Evolutionary conservation across 208 protist genomes (phyloP).

Genomic region (Angomonas ambiguus): DNA sequence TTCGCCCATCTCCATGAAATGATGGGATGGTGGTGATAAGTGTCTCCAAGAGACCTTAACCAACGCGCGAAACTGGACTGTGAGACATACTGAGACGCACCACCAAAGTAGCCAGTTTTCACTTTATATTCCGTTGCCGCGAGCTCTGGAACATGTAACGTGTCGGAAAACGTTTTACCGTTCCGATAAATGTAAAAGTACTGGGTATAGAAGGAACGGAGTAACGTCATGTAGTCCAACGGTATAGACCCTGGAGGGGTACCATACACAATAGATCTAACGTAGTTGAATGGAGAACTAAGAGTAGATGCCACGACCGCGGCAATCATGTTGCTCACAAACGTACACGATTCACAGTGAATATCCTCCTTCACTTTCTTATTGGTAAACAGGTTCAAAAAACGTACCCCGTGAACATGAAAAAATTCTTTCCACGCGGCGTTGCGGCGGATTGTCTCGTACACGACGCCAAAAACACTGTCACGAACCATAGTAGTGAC

Average conservation of each 20-base stretch:
- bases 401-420: constrained; percentile 19
- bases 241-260: constrained; percentile 62
- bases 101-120: not conserved
- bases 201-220: constrained; percentile 76
- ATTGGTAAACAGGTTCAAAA: not conserved
- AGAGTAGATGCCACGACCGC: constrained; percentile 73
- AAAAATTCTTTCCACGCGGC: constrained; percentile 40
- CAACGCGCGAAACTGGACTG: not conserved
- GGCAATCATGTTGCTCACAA: constrained; percentile 76
- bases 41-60: constrained; percentile 10
- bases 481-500: constrained; percentile 75
- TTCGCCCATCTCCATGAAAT: constrained; percentile 75
- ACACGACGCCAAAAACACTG: constrained; percentile 83
- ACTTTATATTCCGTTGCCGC: not conserved
- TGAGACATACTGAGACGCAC: not conserved
- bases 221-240: constrained; percentile 52
- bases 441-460: constrained; percentile 61
- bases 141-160: constrained; percentile 5
- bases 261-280: constrained; percentile 81
- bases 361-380: not conserved
- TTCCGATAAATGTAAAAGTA: constrained; percentile 57
- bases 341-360: constrained; percentile 32
- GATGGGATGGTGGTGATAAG: constrained; percentile 51
- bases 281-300: constrained; percentile 87
- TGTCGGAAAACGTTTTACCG: constrained; percentile 64